Evolutionary conservation across 148 eudicot species (phyloP).

Genomic region (Euryodendron excelsum): DNA sequence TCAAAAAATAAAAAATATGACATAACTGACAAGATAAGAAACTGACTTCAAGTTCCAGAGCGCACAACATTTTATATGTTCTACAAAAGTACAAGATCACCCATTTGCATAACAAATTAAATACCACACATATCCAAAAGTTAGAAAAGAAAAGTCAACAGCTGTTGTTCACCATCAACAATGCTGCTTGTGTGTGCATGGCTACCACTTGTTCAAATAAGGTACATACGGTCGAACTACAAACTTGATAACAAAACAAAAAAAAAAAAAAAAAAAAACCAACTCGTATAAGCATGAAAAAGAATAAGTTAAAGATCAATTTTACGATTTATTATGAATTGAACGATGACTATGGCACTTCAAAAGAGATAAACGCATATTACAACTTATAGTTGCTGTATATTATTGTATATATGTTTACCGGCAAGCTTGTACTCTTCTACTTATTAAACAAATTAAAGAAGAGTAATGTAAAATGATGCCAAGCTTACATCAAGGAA

Average conservation of each 20-base stretch:
- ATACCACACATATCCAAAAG: neutral
- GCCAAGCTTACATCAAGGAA: no score
- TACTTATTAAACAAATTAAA: no score
- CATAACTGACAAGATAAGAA: neutral
- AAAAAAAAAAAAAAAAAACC: neutral
- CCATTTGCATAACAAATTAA: neutral
- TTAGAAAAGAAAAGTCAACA: neutral
- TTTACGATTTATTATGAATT: no score
- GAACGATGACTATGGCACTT: no score
- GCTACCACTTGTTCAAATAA: neutral
- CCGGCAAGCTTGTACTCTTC: no score
- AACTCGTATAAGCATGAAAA: neutral
- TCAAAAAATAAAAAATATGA: no score
- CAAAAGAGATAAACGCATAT: no score
- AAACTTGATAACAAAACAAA: neutral
- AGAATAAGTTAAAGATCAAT: no score
- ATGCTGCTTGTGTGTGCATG: neutral
- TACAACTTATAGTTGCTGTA: no score
- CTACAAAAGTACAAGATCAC: neutral
- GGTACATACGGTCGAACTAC: neutral
- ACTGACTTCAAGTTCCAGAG: neutral
- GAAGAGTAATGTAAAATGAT: no score
- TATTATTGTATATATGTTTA: no score
- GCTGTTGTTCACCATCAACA: neutral
- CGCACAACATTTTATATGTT: neutral